Percentiles rank a stretch among this genome's conserved stretches.
phyloP scores from a whole-genome alignment of 106 monocot genomes.

The Platanthera guangdongensis region DNA sequence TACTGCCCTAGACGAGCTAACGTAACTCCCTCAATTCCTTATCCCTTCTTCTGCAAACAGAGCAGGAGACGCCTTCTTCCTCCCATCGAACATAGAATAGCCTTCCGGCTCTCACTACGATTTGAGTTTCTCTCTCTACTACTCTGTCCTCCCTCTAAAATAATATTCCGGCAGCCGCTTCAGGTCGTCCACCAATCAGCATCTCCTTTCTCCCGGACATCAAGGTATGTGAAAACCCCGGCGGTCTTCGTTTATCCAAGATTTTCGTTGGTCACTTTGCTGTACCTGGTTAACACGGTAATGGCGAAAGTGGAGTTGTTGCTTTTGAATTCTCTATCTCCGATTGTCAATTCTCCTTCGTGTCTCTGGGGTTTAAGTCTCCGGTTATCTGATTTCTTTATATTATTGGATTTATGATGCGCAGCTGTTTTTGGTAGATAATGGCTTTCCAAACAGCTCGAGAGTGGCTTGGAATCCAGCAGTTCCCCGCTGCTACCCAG shows the following conservation, averaged over 20 bases:
- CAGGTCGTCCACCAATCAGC: neutral
- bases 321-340: neutral
- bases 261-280: neutral
- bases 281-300: neutral
- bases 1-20: too few relatives aligned
- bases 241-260: neutral
- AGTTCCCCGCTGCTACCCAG: slow-evolving; percentile 81
- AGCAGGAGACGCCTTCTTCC: too few relatives aligned
- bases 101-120: neutral
- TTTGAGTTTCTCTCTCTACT: neutral
- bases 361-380: neutral
- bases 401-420: neutral
- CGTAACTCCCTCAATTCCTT: too few relatives aligned
- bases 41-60: too few relatives aligned
- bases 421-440: neutral
- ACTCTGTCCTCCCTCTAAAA: neutral
- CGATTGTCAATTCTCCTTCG: neutral
- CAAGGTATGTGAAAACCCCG: neutral
- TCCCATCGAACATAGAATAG: neutral
- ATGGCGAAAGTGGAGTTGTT: neutral
- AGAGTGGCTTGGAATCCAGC: slow-evolving; percentile 82
- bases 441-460: slow-evolving; percentile 52
- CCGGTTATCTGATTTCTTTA: neutral
- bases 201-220: neutral
- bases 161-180: neutral